Base-by-base conservation (phyloP, 2,329 filamentous ascomycete genomes). In the Colletotrichum truncatum region DNA sequence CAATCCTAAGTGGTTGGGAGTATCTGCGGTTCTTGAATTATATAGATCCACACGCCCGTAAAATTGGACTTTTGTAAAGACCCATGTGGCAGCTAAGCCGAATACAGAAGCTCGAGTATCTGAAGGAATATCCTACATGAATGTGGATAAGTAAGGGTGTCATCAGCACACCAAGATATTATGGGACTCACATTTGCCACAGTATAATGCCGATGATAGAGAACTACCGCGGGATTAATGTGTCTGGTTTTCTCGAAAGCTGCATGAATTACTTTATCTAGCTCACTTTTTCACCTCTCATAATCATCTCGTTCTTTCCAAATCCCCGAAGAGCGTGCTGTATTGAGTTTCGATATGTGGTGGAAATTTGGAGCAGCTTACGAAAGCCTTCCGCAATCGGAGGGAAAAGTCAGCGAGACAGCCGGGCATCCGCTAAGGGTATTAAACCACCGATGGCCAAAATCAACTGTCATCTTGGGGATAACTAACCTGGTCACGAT, bases 101-200 rank as follows among this genome's bases (percentile, higher is more conserved):
- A 36, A 64, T 46, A 9, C 38, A 64, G 61, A 52, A 64, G 55
- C 55, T 64, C 30, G 21, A 16, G 25, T 34, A 3, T 36, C 1
- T 16, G 46, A 60, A 61, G 55, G 61, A 64, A 53, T 28, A 36
- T n/a, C 23, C 55, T 38, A 36, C 34, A 45, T 6, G 11, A 5
- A 16, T 38, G 21, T 16, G n/a, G 12, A 38, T 10, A 8, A 39
- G 18, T 8, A 16, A 18, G 9, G 23, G 12, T 23, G 4, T 26
- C 43, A 9, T 28, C 16, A 10, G 6, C 21, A 14, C 21, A 23
- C 16, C 11, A 21, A 4, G n/a, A 26, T 16, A 21, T 23, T 18
- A 43, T 21, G 7, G 7, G 5, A 8, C 11, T 14, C 39, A 21
- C 3, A 43, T 4, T 25, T 28, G 21, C 36, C 18, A 16, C n/a